Conservation (phyloP, 177 flowering plant genomes). For the Tripterygium wilfordii region DNA sequence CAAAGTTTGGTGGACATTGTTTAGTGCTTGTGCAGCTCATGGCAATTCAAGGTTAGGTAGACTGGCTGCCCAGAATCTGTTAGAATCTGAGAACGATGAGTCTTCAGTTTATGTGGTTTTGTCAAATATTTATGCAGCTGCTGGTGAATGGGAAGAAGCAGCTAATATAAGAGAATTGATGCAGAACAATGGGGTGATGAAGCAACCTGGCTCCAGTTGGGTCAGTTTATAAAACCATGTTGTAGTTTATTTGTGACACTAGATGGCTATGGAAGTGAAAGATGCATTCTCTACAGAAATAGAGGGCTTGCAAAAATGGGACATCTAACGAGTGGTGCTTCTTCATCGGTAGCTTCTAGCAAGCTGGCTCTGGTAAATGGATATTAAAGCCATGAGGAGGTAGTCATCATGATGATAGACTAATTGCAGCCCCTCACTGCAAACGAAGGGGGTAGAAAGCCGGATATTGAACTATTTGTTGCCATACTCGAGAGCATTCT, state of each 20-base stretch:
- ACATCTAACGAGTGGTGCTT: not conserved
- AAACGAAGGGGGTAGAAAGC: no score
- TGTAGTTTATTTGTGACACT: no score
- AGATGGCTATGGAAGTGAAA: no score
- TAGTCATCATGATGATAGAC: no score
- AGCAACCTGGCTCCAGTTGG: slow-evolving; percentile 62
- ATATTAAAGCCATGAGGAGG: not conserved
- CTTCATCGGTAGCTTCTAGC: not conserved
- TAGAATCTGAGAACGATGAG: slow-evolving; percentile 33
- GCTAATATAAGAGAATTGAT: slow-evolving; percentile 37
- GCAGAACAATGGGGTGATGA: slow-evolving; percentile 25
- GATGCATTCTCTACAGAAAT: no score
- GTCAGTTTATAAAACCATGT: slow-evolving; percentile 12
- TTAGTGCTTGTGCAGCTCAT: slow-evolving; percentile 56
- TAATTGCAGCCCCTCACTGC: no score
- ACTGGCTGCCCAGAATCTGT: slow-evolving; percentile 38
- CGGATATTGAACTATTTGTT: no score
- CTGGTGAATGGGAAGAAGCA: slow-evolving; percentile 61
- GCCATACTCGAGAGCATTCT: no score
- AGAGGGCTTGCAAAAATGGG: no score
- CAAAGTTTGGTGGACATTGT: slow-evolving; percentile 45
- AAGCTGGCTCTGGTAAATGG: not conserved
- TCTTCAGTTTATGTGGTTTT: slow-evolving; percentile 46
- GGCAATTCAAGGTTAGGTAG: slow-evolving; percentile 44
- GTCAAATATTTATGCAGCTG: slow-evolving; percentile 52